Evolutionary conservation across 2,329 filamentous ascomycete genomes (phyloP).

Genomic region (Sporothrix sp.): DNA sequence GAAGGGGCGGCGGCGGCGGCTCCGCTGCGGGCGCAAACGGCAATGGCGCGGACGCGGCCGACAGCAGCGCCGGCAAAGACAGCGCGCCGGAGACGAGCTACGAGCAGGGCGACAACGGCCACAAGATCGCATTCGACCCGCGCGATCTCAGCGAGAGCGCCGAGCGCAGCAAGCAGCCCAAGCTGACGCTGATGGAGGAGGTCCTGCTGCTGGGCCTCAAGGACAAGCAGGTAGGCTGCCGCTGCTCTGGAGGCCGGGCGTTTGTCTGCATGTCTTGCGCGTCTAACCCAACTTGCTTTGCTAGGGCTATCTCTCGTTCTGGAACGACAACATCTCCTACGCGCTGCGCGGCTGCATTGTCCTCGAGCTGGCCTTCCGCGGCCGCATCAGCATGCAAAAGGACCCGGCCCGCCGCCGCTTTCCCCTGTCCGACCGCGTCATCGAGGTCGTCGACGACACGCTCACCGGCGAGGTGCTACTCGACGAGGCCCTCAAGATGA

Average conservation of each 20-base stretch:
- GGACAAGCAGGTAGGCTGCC: slow-evolving; percentile 76
- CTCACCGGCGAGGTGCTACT: slow-evolving; percentile 93
- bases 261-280: neutral
- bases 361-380: slow-evolving; percentile 90
- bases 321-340: slow-evolving; percentile 99
- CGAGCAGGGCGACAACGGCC: slow-evolving; percentile 85
- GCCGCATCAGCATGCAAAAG: slow-evolving; percentile 97
- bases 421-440: slow-evolving; percentile 82
- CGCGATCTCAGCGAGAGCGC: slow-evolving; percentile 94
- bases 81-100: slow-evolving; percentile 68
- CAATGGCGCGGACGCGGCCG: slow-evolving; percentile 46
- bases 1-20: slow-evolving; percentile 59
- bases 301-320: slow-evolving; percentile 96
- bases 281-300: slow-evolving; percentile 5
- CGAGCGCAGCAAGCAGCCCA: slow-evolving; percentile 94
- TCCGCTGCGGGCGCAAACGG: slow-evolving; percentile 43
- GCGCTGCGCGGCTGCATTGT: slow-evolving; percentile 96
- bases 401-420: slow-evolving; percentile 87
- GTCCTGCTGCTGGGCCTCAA: slow-evolving; percentile 90
- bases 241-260: neutral
- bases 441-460: slow-evolving; percentile 95
- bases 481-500: slow-evolving; percentile 98
- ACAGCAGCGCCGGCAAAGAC: slow-evolving; percentile 46
- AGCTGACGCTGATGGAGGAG: slow-evolving; percentile 98
- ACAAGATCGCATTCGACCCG: slow-evolving; percentile 97